A percentile compares a stretch with the other conserved stretches of the same genome.
Evolutionary conservation across 768 basidiomycete genomes (phyloP).

Genomic region (Kockovaella imperatae): DNA sequence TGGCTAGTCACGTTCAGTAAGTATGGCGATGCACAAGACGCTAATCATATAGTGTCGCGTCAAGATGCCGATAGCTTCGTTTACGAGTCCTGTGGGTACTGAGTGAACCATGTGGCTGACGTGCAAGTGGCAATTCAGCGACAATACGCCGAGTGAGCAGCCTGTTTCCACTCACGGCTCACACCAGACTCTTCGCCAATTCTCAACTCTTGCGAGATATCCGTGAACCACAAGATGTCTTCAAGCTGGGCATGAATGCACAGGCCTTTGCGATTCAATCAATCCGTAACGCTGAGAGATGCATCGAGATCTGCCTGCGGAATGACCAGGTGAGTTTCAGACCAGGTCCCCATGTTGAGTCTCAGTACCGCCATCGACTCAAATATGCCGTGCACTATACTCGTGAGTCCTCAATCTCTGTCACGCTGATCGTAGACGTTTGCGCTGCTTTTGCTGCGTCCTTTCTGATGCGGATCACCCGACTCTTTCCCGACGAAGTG

Average conservation of each 20-base stretch:
- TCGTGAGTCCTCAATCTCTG: constrained; percentile 18
- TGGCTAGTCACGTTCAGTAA: constrained; percentile 42
- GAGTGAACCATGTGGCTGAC: background rate
- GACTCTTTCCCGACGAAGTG: constrained; percentile 81
- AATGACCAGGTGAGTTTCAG: constrained; percentile 34
- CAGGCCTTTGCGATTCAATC: constrained; percentile 71
- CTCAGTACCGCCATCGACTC: constrained; percentile 73
- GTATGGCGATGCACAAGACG: constrained; percentile 1
- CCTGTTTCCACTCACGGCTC: constrained; percentile 58
- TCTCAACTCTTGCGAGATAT: constrained; percentile 49
- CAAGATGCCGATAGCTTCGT: no score
- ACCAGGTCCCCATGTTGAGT: constrained; percentile 49
- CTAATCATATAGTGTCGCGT: no score
- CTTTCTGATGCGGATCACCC: constrained; percentile 73
- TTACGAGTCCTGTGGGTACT: constrained; percentile 56
- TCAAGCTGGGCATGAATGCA: constrained; percentile 71
- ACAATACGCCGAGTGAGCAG: constrained; percentile 36
- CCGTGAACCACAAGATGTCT: constrained; percentile 75
- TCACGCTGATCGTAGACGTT: constrained; percentile 61
- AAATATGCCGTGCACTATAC: constrained; percentile 56
- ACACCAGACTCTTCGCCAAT: constrained; percentile 40
- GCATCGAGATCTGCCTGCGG: constrained; percentile 75
- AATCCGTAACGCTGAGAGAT: constrained; percentile 70
- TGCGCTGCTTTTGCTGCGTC: constrained; percentile 90
- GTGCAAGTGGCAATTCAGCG: constrained; percentile 62